Base-by-base conservation (phyloP, 805 yeast genomes). In the Jamesozyma gamospora region DNA sequence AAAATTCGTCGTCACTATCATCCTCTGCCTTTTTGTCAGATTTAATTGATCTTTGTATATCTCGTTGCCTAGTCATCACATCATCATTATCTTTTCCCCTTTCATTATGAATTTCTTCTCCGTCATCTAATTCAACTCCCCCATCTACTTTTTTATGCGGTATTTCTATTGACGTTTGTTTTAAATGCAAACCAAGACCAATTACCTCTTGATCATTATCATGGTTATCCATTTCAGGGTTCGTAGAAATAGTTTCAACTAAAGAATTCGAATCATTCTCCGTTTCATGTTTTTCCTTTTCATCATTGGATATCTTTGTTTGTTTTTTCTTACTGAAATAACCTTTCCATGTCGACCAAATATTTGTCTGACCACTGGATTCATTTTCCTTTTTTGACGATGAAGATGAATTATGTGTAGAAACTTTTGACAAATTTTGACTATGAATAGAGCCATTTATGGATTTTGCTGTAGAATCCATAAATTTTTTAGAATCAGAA, bases 341-440 rank as follows among this genome's bases (percentile, higher is more conserved):
- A 19, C 49, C 56, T 34, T 45, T 50, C 58, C 62, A 52, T 4
- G 51, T 35, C 12, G 45, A 32, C 58, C 57, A 52, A 4, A 52
- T 14, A 27, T 43, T 47, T n/a, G 44, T 43, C 6, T 37, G 49
- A 34, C 41, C 35, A 17, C 41, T 27, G 13, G 19, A 15, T 4
- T 33, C 40, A 9, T 25, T 31, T 18, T 34, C 37, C 11, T 18
- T 28, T 15, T 27, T 32, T 9, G 19, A 16, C 5, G 37, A 35
- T 7, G 35, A 16, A 12, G 9, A n/a, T 11, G 41, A 11, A 21
- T 24, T 30, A 7, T 36, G 19, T 13, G 34, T 15, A 13, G 35
- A 30, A 3, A 31, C 32, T 14, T 36, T 30, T 15, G 39, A 30
- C 11, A 24, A 9, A n/a, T 29, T 35, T 15, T 8, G 12, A 32